Percentiles rank a stretch among this genome's conserved stretches.
Evolutionary conservation across 1,284 basidiomycete species (phyloP).

Genomic region (Cystobasidium sp.): DNA sequence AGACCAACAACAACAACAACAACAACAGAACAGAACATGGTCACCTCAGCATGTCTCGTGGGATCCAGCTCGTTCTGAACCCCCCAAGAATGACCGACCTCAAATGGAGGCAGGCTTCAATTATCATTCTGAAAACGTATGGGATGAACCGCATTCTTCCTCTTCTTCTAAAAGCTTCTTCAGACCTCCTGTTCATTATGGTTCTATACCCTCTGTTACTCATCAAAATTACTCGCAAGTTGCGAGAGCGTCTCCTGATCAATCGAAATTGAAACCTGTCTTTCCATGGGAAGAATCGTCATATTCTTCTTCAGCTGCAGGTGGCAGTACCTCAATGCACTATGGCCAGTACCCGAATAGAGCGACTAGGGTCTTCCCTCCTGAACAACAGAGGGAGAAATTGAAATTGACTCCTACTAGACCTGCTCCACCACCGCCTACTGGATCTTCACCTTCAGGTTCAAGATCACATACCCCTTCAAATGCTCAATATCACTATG

Average conservation of each 20-base stretch:
- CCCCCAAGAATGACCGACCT: slow-evolving; percentile 57
- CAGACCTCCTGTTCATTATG: slow-evolving; percentile 62
- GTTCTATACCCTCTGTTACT: slow-evolving; percentile 55
- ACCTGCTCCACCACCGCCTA: slow-evolving; percentile 55
- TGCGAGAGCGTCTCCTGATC: slow-evolving; percentile 66
- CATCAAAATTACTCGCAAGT: slow-evolving; percentile 61
- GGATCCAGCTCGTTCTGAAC: slow-evolving; percentile 60
- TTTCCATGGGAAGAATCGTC: slow-evolving; percentile 91
- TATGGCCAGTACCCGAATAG: slow-evolving; percentile 46
- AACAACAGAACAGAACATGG: slow-evolving; percentile 5
- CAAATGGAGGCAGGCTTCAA: slow-evolving; percentile 61
- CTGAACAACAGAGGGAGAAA: slow-evolving; percentile 53
- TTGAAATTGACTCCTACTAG: slow-evolving; percentile 60
- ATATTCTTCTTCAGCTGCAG: neutral
- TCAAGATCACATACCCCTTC: slow-evolving; percentile 39
- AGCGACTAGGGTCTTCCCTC: slow-evolving; percentile 73
- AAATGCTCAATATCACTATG: slow-evolving; percentile 5
- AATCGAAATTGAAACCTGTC: slow-evolving; percentile 72
- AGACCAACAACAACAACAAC: neutral
- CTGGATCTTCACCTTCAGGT: slow-evolving; percentile 53
- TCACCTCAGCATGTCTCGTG: slow-evolving; percentile 57
- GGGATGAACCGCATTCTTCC: slow-evolving; percentile 58
- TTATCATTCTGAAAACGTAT: slow-evolving; percentile 60
- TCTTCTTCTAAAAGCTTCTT: slow-evolving; percentile 61
- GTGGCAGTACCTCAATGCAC: neutral